phyloP scores from a whole-genome alignment of 331 rosid genomes.

The Phaseolus coccineus region DNA sequence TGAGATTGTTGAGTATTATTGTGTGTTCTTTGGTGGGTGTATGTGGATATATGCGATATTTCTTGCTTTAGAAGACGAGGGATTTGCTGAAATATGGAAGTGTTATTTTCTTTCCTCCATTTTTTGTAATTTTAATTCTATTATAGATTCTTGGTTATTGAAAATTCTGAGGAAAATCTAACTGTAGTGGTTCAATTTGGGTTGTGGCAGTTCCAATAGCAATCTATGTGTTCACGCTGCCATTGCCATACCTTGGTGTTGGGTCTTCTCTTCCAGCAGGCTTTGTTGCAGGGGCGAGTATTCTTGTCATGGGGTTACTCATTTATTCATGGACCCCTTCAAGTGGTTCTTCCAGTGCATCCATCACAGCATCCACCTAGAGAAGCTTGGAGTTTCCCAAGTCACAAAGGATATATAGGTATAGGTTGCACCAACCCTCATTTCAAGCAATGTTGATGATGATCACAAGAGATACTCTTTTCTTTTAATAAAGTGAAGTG shows the following conservation, averaged over 20 bases:
- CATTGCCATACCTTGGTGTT: slow-evolving; percentile 81
- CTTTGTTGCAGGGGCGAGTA: slow-evolving; percentile 71
- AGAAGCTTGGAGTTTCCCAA: slow-evolving; percentile 25
- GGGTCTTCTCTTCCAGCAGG: slow-evolving; percentile 82
- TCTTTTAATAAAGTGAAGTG: slow-evolving; percentile 22
- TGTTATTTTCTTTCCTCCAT: neutral
- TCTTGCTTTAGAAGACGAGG: neutral
- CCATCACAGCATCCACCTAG: slow-evolving; percentile 54
- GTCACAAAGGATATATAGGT: neutral
- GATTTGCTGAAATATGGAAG: neutral
- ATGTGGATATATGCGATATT: too few species aligned
- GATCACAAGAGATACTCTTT: slow-evolving; percentile 17
- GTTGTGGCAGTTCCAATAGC: slow-evolving; percentile 81
- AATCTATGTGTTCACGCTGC: slow-evolving; percentile 77
- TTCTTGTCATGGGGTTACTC: slow-evolving; percentile 76
- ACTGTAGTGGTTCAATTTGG: slow-evolving; percentile 34
- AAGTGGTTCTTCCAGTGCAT: slow-evolving; percentile 48
- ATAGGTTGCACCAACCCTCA: neutral
- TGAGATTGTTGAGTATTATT: too few species aligned
- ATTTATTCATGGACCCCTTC: slow-evolving; percentile 77
- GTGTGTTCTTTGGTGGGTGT: too few species aligned
- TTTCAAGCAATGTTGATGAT: slow-evolving; percentile 1
- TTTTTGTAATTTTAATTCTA: neutral
- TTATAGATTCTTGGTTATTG: neutral
- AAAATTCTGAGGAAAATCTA: slow-evolving; percentile 20